Evolutionary conservation across 768 basidiomycete genomes (phyloP).

Genomic region (Gyrodon lividus): DNA sequence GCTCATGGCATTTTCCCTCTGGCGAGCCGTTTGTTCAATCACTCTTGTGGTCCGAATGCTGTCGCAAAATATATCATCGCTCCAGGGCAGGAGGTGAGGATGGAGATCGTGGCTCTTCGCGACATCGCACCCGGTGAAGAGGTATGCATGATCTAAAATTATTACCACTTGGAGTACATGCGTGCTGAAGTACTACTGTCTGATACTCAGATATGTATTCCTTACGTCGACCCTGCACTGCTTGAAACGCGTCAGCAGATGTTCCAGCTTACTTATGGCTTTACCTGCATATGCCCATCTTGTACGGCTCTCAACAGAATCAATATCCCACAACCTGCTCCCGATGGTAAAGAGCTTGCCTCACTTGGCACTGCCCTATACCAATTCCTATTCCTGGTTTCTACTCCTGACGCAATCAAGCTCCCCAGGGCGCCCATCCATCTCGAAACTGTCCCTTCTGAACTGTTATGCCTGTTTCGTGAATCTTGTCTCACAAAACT

Average conservation of each 20-base stretch:
- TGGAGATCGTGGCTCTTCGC: slow-evolving; percentile 67
- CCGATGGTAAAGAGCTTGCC: slow-evolving; percentile 16
- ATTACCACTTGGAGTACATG: not conserved
- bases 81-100: slow-evolving; percentile 38
- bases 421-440: slow-evolving; percentile 31
- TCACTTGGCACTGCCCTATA: slow-evolving; percentile 35
- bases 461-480: slow-evolving; percentile 46
- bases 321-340: slow-evolving; percentile 40
- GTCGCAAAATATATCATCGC: slow-evolving; percentile 56
- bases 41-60: slow-evolving; percentile 77
- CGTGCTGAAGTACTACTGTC: not conserved
- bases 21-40: slow-evolving; percentile 81
- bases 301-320: slow-evolving; percentile 47
- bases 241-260: slow-evolving; percentile 57
- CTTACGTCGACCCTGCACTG: slow-evolving; percentile 79
- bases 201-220: slow-evolving; percentile 60
- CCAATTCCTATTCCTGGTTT: slow-evolving; percentile 37
- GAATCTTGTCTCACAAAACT: slow-evolving; percentile 57
- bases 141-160: slow-evolving; percentile 37
- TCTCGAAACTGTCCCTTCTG: slow-evolving; percentile 35
- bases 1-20: slow-evolving; percentile 77
- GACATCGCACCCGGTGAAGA: slow-evolving; percentile 61
- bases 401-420: slow-evolving; percentile 14
- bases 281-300: slow-evolving; percentile 59
- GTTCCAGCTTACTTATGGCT: slow-evolving; percentile 63